Conservation (phyloP, 179 eudicot genomes). For the Beta macrorhiza region DNA sequence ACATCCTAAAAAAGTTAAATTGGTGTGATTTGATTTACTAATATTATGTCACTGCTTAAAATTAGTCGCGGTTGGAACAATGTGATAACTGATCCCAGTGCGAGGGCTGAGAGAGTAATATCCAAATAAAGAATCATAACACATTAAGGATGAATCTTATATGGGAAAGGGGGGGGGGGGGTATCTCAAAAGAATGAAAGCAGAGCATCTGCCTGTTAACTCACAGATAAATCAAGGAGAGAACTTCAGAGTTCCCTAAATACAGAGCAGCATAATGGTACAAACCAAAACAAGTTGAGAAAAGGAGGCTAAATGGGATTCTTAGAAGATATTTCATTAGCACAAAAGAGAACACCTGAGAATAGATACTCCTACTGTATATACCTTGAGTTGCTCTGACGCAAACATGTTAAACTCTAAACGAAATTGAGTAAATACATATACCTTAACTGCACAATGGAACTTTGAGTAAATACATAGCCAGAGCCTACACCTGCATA, state of each 20-base stretch:
- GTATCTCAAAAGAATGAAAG: too few species aligned
- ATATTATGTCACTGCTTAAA: too few species aligned
- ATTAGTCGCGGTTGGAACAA: too few species aligned
- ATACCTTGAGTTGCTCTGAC: constrained; percentile 31
- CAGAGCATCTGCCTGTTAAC: neutral
- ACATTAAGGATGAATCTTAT: neutral
- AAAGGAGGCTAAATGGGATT: constrained; percentile 12
- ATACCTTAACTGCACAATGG: constrained; percentile 31
- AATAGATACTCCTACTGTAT: constrained; percentile 34
- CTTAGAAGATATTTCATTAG: constrained; percentile 29
- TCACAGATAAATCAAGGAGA: neutral
- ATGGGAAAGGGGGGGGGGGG: neutral
- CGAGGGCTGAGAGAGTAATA: too few species aligned
- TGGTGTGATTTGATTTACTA: too few species aligned
- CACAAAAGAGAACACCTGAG: constrained; percentile 27
- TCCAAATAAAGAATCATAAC: too few species aligned
- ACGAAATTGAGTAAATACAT: constrained; percentile 31
- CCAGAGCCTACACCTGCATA: constrained; percentile 32
- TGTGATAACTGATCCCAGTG: too few species aligned
- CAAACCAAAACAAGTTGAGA: constrained; percentile 11
- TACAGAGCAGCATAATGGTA: neutral
- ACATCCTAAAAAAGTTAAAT: too few species aligned
- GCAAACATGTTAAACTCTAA: constrained; percentile 31
- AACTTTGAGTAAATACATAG: constrained; percentile 32
- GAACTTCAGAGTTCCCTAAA: neutral